Conservation (phyloP, 1,284 basidiomycete genomes). For the Rhodotorula mucilaginosa region DNA sequence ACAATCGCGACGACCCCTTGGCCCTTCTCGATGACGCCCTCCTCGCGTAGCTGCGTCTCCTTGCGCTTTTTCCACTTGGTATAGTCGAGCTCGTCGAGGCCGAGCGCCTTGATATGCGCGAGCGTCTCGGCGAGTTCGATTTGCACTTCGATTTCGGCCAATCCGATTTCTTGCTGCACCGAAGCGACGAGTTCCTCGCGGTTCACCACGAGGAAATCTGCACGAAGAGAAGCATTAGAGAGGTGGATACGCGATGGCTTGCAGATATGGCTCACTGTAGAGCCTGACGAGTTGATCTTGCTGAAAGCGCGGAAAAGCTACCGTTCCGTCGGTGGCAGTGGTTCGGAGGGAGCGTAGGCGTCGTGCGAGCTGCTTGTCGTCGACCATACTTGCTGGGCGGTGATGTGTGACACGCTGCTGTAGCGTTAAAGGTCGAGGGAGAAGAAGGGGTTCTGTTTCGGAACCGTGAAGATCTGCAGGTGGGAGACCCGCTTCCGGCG, state of each 20-base stretch:
- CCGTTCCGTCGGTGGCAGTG: background rate
- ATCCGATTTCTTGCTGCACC: background rate
- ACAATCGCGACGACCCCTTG: constrained; percentile 2
- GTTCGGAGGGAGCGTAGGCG: background rate
- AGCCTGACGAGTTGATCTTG: constrained; percentile 16
- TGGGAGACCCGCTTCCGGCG: background rate
- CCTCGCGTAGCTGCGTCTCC: background rate
- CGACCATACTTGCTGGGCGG: background rate
- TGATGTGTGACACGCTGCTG: background rate
- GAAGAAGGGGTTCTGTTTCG: background rate
- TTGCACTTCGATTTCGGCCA: background rate
- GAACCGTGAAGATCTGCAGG: background rate
- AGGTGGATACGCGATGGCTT: background rate
- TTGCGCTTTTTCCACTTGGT: background rate
- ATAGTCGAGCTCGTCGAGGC: background rate
- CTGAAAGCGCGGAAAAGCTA: constrained; percentile 5
- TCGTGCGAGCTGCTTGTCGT: background rate
- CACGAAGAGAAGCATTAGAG: too few species aligned
- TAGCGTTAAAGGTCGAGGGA: background rate
- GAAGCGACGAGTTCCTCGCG: constrained; percentile 2
- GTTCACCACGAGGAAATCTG: constrained; percentile 2
- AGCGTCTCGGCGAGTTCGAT: constrained; percentile 8
- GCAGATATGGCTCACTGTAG: constrained; percentile 5
- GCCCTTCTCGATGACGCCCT: background rate
- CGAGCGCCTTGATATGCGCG: constrained; percentile 4